These are phyloP conservation scores for Eucalyptus albens DNA, from an alignment of 345 rosid species.

Conservation along the genomic window DNA sequence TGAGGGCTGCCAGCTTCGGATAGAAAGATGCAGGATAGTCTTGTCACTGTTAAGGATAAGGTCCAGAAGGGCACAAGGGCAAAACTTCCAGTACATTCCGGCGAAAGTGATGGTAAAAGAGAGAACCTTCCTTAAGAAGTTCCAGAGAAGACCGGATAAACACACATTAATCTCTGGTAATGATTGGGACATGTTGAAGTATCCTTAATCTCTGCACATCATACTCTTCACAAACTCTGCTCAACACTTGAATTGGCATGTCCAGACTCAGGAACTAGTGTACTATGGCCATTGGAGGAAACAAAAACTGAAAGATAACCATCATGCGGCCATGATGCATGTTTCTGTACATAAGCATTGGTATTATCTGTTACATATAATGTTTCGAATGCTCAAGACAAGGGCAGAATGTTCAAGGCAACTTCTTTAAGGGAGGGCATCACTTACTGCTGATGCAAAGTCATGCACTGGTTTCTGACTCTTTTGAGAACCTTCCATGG, in stretches of 20 bases:
- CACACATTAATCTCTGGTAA: too few species aligned
- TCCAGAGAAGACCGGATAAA: too few species aligned
- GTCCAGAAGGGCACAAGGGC: too few species aligned
- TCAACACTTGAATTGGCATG: background rate
- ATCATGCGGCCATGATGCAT: background rate
- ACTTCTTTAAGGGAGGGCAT: conserved; percentile 96
- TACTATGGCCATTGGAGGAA: background rate
- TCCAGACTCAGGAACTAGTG: background rate
- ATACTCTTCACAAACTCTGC: background rate
- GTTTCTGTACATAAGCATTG: background rate
- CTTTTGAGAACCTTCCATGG: conserved; percentile 81
- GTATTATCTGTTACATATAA: background rate
- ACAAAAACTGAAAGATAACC: background rate
- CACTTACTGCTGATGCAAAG: conserved; percentile 55
- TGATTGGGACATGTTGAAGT: too few species aligned
- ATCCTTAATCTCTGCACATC: too few species aligned
- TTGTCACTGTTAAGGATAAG: too few species aligned
- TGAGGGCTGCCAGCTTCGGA: too few species aligned
- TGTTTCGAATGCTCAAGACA: conserved; percentile 21
- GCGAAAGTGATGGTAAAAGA: too few species aligned
- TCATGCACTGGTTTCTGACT: conserved; percentile 16
- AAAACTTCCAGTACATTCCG: too few species aligned
- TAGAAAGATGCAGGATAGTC: too few species aligned
- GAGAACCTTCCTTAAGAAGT: too few species aligned
- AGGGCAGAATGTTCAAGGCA: conserved; percentile 71